Evolutionary conservation across 345 rosid genomes (phyloP).

Genomic region (Noccaea bulbosa): DNA sequence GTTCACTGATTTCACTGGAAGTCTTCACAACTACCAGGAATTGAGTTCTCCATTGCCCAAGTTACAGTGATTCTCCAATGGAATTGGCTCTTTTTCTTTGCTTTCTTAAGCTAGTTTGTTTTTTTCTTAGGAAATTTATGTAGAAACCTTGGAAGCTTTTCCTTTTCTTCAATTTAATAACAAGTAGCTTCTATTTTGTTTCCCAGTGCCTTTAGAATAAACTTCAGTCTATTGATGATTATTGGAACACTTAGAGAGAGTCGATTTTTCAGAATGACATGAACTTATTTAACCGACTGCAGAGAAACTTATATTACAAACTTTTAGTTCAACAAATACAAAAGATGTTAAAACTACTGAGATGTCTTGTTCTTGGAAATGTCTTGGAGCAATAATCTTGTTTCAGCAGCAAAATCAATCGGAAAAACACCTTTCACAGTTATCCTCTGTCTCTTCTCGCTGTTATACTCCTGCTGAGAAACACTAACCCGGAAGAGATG

Average conservation of each 20-base stretch:
- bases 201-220: not conserved
- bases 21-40: slow-evolving; percentile 71
- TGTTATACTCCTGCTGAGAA: slow-evolving; percentile 74
- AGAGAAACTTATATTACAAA: slow-evolving; percentile 1
- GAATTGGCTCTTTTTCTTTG: not conserved
- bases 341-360: slow-evolving; percentile 13
- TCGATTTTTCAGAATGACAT: not conserved
- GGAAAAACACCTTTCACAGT: slow-evolving; percentile 69
- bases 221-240: not conserved
- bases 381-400: slow-evolving; percentile 74
- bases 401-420: slow-evolving; percentile 80
- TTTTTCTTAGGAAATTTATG: not conserved
- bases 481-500: slow-evolving; percentile 77
- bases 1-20: slow-evolving; percentile 92
- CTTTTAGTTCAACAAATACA: slow-evolving; percentile 5
- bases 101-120: not conserved
- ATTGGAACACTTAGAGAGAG: not conserved
- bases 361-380: slow-evolving; percentile 61
- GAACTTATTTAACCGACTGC: not conserved
- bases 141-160: not conserved
- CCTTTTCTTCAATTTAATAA: not conserved
- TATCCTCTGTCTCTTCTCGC: slow-evolving; percentile 88
- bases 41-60: slow-evolving; percentile 52
- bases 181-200: not conserved
- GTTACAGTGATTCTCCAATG: slow-evolving; percentile 13